phyloP scores from a whole-genome alignment of 176 grass and related monocot genomes.

The Saccharum officinarum region DNA sequence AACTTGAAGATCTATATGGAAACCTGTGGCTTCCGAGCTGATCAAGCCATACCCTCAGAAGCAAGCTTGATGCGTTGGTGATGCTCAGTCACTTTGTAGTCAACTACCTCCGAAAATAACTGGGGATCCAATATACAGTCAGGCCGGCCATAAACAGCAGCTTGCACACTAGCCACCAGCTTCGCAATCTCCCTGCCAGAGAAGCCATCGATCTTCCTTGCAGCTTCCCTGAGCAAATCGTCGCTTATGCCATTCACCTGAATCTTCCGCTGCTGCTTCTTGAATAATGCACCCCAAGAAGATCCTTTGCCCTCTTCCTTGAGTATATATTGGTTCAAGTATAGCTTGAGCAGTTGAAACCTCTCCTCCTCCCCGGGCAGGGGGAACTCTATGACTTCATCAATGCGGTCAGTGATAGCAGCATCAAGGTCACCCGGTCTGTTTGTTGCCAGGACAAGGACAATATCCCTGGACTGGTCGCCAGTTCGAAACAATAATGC shows the following conservation, averaged over 20 bases:
- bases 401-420: constrained; percentile 91
- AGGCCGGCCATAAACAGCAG: constrained; percentile 75
- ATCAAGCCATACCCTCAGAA: constrained; percentile 45
- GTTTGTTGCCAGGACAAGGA: constrained; percentile 91
- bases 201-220: constrained; percentile 74
- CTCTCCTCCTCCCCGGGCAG: constrained; percentile 82
- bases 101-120: constrained; percentile 69
- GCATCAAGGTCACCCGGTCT: constrained; percentile 87
- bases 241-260: constrained; percentile 61
- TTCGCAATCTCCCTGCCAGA: constrained; percentile 94
- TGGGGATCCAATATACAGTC: constrained; percentile 74
- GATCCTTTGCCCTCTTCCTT: constrained; percentile 46
- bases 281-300: constrained; percentile 54
- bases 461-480: constrained; percentile 87
- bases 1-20: neutral
- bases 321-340: constrained; percentile 72
- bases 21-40: neutral
- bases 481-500: constrained; percentile 91
- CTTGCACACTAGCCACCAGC: constrained; percentile 82
- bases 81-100: constrained; percentile 88
- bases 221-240: constrained; percentile 58
- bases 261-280: constrained; percentile 70
- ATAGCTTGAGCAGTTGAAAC: constrained; percentile 80
- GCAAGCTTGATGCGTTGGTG: constrained; percentile 81
- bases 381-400: constrained; percentile 92